Percentiles rank a stretch among this genome's conserved stretches.
phyloP scores from a whole-genome alignment of 1,139 yeast species.

The Debaryomycetaceae sp. region DNA sequence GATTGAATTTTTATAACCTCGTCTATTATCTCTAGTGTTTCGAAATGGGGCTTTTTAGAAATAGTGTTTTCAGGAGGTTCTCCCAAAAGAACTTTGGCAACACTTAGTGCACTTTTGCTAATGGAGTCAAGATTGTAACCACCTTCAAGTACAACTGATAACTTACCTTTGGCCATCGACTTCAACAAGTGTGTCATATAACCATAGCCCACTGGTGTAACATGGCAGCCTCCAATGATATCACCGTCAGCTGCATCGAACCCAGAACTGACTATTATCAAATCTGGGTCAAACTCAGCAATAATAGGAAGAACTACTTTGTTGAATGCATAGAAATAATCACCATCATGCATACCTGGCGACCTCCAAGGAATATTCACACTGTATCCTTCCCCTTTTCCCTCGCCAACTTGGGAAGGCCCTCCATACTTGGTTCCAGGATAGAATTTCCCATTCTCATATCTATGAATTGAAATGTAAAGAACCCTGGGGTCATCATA shows the following conservation, averaged over 20 bases:
- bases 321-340: slow-evolving; percentile 88
- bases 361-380: slow-evolving; percentile 93
- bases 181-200: slow-evolving; percentile 93
- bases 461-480: slow-evolving; percentile 87
- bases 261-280: slow-evolving; percentile 90
- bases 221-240: slow-evolving; percentile 95
- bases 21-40: slow-evolving; percentile 81
- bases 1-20: slow-evolving; percentile 81
- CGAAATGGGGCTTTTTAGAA: slow-evolving; percentile 61
- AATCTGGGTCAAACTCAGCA: slow-evolving; percentile 86
- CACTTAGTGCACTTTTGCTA: slow-evolving; percentile 87
- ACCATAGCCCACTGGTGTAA: slow-evolving; percentile 93
- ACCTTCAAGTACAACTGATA: slow-evolving; percentile 92
- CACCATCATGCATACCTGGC: slow-evolving; percentile 95
- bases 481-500: slow-evolving; percentile 85
- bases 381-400: slow-evolving; percentile 79
- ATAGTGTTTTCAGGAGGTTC: slow-evolving; percentile 87
- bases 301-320: slow-evolving; percentile 88
- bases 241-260: slow-evolving; percentile 99
- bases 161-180: slow-evolving; percentile 80
- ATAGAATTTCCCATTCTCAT: slow-evolving; percentile 87
- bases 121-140: slow-evolving; percentile 93
- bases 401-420: slow-evolving; percentile 77
- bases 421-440: slow-evolving; percentile 90
- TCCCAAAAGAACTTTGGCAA: slow-evolving; percentile 86